phyloP scores from a whole-genome alignment of 2,329 filamentous ascomycete species.

The Fusarium coffeatum region DNA sequence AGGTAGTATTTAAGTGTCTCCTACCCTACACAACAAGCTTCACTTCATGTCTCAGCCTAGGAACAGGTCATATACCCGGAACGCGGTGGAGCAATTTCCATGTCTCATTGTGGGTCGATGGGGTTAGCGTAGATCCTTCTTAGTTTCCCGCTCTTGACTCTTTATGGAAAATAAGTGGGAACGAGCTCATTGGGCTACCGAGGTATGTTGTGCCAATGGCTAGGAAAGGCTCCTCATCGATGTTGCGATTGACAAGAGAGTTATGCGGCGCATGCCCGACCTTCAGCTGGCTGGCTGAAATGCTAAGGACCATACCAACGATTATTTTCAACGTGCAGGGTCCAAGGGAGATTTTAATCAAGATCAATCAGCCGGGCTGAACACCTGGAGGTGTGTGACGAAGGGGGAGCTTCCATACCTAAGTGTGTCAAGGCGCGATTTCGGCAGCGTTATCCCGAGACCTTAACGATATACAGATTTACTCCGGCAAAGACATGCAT shows the following conservation, averaged over 20 bases:
- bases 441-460: not conserved
- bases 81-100: too few relatives aligned
- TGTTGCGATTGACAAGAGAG: not conserved
- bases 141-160: rapidly evolving
- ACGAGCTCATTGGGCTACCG: rapidly evolving
- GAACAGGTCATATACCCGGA: not conserved
- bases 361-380: too few relatives aligned
- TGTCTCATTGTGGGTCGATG: too few relatives aligned
- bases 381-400: too few relatives aligned
- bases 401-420: not conserved
- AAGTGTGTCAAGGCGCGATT: rapidly evolving
- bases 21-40: not conserved
- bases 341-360: not conserved
- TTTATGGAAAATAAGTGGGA: not conserved
- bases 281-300: conserved; percentile 4
- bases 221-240: not conserved
- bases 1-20: too few relatives aligned
- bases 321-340: not conserved
- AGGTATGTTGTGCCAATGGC: not conserved
- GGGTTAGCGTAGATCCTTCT: not conserved
- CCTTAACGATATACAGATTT: not conserved
- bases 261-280: not conserved
- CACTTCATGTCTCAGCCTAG: not conserved
- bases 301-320: not conserved
- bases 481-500: too few relatives aligned